A percentile compares a stretch with the other conserved stretches of the same genome.
Evolutionary conservation across 2,329 filamentous ascomycete genomes (phyloP).

Genomic region (Sporothrix mexicana): DNA sequence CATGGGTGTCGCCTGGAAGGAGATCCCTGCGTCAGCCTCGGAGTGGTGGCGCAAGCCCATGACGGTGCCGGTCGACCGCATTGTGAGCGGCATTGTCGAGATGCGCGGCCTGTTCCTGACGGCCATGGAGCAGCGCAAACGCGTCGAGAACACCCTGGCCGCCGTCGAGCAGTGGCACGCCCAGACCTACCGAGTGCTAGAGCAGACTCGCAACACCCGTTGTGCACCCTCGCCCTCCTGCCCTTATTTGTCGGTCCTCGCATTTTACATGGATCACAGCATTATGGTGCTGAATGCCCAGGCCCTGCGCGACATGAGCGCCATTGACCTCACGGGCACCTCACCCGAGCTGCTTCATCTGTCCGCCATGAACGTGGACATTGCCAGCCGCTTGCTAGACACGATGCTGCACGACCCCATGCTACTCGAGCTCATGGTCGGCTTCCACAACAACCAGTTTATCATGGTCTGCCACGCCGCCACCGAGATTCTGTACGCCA

Average conservation of each 20-base stretch:
- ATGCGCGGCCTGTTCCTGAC: conserved; percentile 37
- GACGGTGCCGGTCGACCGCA: conserved; percentile 38
- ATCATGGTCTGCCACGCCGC: conserved; percentile 42
- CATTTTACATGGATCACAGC: conserved; percentile 41
- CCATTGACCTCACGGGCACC: conserved; percentile 35
- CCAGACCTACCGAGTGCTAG: conserved; percentile 35
- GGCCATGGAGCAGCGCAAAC: conserved; percentile 36
- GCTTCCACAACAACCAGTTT: conserved; percentile 41
- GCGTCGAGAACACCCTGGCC: conserved; percentile 36
- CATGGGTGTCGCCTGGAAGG: conserved; percentile 36
- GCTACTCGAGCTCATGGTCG: conserved; percentile 37
- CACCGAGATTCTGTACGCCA: conserved; percentile 39
- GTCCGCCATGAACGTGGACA: conserved; percentile 35
- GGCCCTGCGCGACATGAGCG: conserved; percentile 39
- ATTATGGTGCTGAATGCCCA: conserved; percentile 41
- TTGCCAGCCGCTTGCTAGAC: conserved; percentile 37
- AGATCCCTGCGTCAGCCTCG: conserved; percentile 34
- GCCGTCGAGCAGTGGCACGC: conserved; percentile 39
- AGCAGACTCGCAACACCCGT: conserved; percentile 36
- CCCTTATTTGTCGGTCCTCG: conserved; percentile 36
- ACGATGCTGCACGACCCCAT: conserved; percentile 36
- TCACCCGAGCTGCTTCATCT: conserved; percentile 36
- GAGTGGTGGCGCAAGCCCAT: conserved; percentile 39
- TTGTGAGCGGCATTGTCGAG: conserved; percentile 40
- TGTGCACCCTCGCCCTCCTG: conserved; percentile 23